phyloP scores from a whole-genome alignment of 2,329 filamentous ascomycete genomes.

The Fulvia fulva region DNA sequence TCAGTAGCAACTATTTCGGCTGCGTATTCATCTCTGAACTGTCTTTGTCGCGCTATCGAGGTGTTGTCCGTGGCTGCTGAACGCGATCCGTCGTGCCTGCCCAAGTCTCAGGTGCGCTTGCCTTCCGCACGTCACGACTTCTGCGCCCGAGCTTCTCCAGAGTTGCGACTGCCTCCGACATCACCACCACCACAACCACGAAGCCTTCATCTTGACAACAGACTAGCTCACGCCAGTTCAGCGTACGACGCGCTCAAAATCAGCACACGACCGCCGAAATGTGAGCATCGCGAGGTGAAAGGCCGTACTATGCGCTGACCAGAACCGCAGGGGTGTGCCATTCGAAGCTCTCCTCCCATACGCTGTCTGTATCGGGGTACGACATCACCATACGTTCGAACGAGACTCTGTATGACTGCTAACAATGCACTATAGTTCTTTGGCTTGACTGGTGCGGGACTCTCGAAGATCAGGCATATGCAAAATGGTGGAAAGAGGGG shows the following conservation, averaged over 20 bases:
- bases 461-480: conserved; percentile 56
- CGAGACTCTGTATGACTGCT: conserved; percentile 6
- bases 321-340: conserved; percentile 55
- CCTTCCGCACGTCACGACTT: neutral
- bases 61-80: neutral
- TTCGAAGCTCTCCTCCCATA: conserved; percentile 64
- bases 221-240: neutral
- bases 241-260: neutral
- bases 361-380: conserved; percentile 59
- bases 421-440: conserved; percentile 50
- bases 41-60: neutral
- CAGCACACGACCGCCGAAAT: neutral
- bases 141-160: neutral
- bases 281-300: too few relatives aligned
- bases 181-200: neutral
- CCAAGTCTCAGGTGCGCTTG: neutral
- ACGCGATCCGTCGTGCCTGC: neutral
- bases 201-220: neutral
- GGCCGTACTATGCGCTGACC: neutral
- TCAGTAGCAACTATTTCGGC: neutral
- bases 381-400: neutral
- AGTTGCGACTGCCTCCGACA: neutral
- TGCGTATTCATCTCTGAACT: neutral
- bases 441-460: conserved; percentile 55
- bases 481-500: conserved; percentile 61